Percentiles rank a stretch among this genome's conserved stretches.
phyloP scores from a whole-genome alignment of 768 basidiomycete genomes.

The Rhizopogon vinicolor region DNA sequence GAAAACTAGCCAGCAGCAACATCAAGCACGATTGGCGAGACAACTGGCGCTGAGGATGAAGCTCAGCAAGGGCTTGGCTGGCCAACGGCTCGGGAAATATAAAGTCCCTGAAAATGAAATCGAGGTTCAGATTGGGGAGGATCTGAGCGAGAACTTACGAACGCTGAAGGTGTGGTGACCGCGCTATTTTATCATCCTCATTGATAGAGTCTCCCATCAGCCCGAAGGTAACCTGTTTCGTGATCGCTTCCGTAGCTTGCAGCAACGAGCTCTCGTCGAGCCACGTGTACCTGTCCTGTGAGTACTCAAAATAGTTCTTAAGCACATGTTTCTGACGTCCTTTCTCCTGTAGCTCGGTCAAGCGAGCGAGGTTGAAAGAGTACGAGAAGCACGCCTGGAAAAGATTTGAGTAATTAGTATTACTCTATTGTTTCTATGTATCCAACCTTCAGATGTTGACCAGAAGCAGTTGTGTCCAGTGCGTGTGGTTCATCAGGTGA shows the following conservation, averaged over 20 bases:
- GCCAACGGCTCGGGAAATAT: conserved; percentile 77
- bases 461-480: neutral
- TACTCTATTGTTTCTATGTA: neutral
- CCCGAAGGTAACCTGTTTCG: conserved; percentile 92
- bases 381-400: conserved; percentile 84
- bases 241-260: conserved; percentile 83
- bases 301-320: conserved; percentile 20
- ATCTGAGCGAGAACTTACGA: conserved; percentile 79
- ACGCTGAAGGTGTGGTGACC: conserved; percentile 64
- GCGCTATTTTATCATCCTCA: neutral
- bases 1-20: conserved; percentile 33
- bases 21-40: conserved; percentile 30
- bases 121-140: conserved; percentile 88
- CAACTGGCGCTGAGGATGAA: conserved; percentile 42
- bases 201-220: conserved; percentile 35
- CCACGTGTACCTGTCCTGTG: conserved; percentile 79
- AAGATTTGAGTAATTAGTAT: conserved; percentile 45
- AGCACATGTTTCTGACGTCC: neutral
- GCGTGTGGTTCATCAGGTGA: too few species aligned
- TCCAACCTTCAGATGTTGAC: neutral
- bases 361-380: conserved; percentile 44
- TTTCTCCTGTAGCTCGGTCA: conserved; percentile 17
- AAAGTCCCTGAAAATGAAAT: conserved; percentile 62
- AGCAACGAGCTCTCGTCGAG: conserved; percentile 83
- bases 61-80: conserved; percentile 61